Conservation (phyloP, 2,329 filamentous ascomycete genomes). For the Calonectria hawksworthii region DNA sequence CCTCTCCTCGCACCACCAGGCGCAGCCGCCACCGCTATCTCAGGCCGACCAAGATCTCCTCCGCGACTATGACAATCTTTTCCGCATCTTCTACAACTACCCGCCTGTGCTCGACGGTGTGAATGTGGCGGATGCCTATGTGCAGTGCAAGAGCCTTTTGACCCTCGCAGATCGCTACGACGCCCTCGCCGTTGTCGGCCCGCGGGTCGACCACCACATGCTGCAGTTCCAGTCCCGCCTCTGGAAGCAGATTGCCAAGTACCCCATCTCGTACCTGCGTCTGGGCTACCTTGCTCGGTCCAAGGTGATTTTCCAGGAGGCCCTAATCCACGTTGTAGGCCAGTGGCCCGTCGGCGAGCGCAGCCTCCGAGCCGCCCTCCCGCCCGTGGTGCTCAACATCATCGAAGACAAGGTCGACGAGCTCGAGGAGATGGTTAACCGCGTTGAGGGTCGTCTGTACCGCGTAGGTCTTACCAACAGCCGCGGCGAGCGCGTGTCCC, state of each 20-base stretch:
- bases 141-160: conserved; percentile 92
- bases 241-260: conserved; percentile 97
- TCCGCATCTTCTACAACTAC: conserved; percentile 97
- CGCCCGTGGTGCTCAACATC: conserved; percentile 84
- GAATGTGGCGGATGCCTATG: conserved; percentile 93
- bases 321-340: conserved; percentile 92
- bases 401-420: conserved; percentile 97
- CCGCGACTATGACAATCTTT: conserved; percentile 95
- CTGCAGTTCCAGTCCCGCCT: conserved; percentile 91
- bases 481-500: conserved; percentile 85
- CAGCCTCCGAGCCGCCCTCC: conserved; percentile 80
- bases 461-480: conserved; percentile 83
- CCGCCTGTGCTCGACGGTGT: conserved; percentile 84
- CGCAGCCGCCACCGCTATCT: conserved; percentile 62
- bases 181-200: conserved; percentile 87
- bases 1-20: conserved; percentile 57
- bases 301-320: conserved; percentile 87
- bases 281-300: conserved; percentile 89
- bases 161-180: conserved; percentile 95
- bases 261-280: conserved; percentile 91
- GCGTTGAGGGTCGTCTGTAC: conserved; percentile 86
- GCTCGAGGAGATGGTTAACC: conserved; percentile 84
- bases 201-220: conserved; percentile 92
- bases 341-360: conserved; percentile 90
- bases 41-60: conserved; percentile 81